phyloP scores from a whole-genome alignment of 768 basidiomycete genomes.

The Boletus rubroflammeus region DNA sequence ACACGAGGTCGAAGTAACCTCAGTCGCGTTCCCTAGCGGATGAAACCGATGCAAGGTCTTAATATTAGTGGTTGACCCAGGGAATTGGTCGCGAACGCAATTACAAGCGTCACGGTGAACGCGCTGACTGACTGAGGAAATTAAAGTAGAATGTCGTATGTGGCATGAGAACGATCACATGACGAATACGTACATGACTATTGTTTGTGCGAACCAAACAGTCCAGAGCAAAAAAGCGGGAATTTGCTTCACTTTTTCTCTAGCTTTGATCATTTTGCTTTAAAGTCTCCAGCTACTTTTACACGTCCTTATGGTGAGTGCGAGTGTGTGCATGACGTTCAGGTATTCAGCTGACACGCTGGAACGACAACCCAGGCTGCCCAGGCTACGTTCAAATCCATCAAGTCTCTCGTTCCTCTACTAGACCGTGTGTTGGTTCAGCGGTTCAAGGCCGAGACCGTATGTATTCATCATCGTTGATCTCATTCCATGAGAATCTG shows the following conservation, averaged over 20 bases:
- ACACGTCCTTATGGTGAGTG: constrained; percentile 28
- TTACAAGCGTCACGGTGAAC: neutral
- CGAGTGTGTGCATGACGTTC: neutral
- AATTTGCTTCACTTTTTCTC: constrained; percentile 11
- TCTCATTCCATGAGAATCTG: neutral
- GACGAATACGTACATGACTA: constrained; percentile 4
- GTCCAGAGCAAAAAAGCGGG: constrained; percentile 20
- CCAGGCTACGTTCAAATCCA: constrained; percentile 93
- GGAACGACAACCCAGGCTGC: constrained; percentile 50
- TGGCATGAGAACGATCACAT: constrained; percentile 18
- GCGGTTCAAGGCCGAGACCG: constrained; percentile 94
- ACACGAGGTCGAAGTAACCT: neutral
- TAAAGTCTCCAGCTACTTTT: constrained; percentile 2
- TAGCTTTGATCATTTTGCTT: constrained; percentile 27
- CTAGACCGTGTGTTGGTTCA: constrained; percentile 97
- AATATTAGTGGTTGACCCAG: neutral
- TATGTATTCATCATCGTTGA: constrained; percentile 38
- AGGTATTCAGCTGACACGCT: neutral
- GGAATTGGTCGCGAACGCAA: neutral
- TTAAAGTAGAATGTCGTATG: neutral
- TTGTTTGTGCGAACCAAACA: constrained; percentile 32
- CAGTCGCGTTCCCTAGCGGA: neutral
- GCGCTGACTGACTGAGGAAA: neutral
- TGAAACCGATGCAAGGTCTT: neutral
- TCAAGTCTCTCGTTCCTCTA: constrained; percentile 85